Conservation (phyloP, 176 grass and related monocot genomes). For the Carex pumila region DNA sequence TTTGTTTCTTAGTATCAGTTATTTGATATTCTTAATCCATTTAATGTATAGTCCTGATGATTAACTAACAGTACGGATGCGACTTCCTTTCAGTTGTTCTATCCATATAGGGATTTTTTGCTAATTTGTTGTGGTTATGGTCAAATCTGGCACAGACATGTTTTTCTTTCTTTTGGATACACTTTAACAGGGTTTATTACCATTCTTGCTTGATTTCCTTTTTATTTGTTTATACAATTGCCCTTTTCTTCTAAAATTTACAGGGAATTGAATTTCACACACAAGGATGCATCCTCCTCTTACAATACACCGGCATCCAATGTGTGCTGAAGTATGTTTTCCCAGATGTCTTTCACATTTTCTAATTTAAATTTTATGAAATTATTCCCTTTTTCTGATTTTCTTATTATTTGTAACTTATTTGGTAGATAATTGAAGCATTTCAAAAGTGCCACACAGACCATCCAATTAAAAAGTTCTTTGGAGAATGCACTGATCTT, state of each 20-base stretch:
- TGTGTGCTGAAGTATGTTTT: conserved; percentile 74
- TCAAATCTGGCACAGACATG: background rate
- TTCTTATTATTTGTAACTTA: background rate
- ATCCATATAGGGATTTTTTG: background rate
- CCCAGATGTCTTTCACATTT: background rate
- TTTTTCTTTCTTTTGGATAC: background rate
- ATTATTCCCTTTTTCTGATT: background rate
- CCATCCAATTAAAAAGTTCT: conserved; percentile 74
- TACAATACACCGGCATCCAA: conserved; percentile 73
- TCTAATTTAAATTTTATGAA: background rate
- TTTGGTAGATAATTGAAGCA: conserved; percentile 59
- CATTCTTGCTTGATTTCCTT: background rate
- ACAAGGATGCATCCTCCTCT: conserved; percentile 72
- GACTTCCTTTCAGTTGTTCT: background rate
- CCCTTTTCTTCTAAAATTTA: background rate
- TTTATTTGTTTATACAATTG: background rate
- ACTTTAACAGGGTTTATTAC: background rate
- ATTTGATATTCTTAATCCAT: too few species aligned
- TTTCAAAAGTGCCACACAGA: conserved; percentile 85
- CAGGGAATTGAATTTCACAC: conserved; percentile 15
- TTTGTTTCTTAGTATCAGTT: too few species aligned
- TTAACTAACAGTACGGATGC: too few species aligned
- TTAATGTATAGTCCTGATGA: too few species aligned
- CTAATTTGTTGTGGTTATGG: background rate
- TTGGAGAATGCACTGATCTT: conserved; percentile 88